Evolutionary conservation across 192 early-diverging fungal species (phyloP).

Genomic region (Entomortierella chlamydospora): DNA sequence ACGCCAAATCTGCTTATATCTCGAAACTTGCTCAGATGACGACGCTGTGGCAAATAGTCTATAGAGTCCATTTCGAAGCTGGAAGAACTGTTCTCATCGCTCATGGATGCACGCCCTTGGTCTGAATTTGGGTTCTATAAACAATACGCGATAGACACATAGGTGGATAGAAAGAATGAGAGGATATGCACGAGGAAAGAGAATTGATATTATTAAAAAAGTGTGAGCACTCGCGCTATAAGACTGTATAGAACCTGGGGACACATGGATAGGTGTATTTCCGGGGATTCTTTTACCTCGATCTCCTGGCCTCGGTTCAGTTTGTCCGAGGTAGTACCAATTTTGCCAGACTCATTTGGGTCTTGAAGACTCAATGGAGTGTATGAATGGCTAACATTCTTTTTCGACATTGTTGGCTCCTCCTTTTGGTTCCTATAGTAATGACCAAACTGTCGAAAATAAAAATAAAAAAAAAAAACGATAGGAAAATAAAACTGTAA

Average conservation of each 20-base stretch:
- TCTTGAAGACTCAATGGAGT: slow-evolving; percentile 11
- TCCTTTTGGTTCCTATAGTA: not conserved
- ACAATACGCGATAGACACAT: no score
- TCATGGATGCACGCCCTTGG: not conserved
- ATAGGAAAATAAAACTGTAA: not conserved
- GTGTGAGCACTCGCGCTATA: no score
- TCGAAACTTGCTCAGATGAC: no score
- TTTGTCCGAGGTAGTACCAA: not conserved
- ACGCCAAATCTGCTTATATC: no score
- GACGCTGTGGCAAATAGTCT: not conserved
- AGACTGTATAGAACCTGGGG: no score
- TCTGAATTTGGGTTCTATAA: no score
- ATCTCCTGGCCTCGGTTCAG: not conserved
- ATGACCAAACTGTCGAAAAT: not conserved
- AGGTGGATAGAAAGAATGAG: not conserved
- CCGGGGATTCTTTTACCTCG: no score
- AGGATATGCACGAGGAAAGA: no score
- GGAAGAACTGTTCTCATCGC: not conserved
- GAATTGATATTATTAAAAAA: no score
- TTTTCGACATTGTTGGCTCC: slow-evolving; percentile 9
- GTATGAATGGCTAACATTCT: slow-evolving; percentile 21
- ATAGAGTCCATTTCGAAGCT: slow-evolving; percentile 18
- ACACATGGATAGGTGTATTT: no score
- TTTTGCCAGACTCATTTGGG: not conserved
- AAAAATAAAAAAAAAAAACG: not conserved